phyloP scores from a whole-genome alignment of 345 rosid species.

The Lumnitzera littorea region DNA sequence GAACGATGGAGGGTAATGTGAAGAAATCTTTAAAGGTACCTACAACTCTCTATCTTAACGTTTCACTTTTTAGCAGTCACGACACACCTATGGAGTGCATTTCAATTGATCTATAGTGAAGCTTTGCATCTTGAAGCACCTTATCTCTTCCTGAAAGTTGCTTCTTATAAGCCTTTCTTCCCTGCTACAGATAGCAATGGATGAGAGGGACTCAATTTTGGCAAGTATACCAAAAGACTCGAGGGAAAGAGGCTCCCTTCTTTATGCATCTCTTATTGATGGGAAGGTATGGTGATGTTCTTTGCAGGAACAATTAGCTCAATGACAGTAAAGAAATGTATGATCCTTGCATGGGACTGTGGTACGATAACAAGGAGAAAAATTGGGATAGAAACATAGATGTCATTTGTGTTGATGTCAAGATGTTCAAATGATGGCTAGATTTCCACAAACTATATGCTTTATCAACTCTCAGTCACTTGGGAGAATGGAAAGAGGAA shows the following conservation, averaged over 20 bases:
- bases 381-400: too few relatives aligned
- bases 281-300: conserved; percentile 50
- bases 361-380: too few relatives aligned
- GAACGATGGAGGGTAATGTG: conserved; percentile 93
- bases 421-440: too few relatives aligned
- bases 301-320: conserved; percentile 5
- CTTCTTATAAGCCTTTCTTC: neutral
- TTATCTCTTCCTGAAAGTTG: neutral
- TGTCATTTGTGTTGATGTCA: too few relatives aligned
- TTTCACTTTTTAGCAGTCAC: too few relatives aligned
- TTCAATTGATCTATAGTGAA: too few relatives aligned
- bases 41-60: neutral
- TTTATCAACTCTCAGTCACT: too few relatives aligned
- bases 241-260: conserved; percentile 57
- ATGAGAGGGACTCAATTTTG: conserved; percentile 64
- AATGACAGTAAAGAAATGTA: neutral
- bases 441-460: too few relatives aligned
- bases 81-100: too few relatives aligned
- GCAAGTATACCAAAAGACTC: conserved; percentile 68
- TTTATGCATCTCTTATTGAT: conserved; percentile 63
- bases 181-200: conserved; percentile 56
- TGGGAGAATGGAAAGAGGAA: too few relatives aligned
- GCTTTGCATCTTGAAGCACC: neutral
- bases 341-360: too few relatives aligned
- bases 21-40: conserved; percentile 82